These are phyloP conservation scores for Eucalyptus pumila DNA, from an alignment of 345 rosid species.

Conservation along the genomic window DNA sequence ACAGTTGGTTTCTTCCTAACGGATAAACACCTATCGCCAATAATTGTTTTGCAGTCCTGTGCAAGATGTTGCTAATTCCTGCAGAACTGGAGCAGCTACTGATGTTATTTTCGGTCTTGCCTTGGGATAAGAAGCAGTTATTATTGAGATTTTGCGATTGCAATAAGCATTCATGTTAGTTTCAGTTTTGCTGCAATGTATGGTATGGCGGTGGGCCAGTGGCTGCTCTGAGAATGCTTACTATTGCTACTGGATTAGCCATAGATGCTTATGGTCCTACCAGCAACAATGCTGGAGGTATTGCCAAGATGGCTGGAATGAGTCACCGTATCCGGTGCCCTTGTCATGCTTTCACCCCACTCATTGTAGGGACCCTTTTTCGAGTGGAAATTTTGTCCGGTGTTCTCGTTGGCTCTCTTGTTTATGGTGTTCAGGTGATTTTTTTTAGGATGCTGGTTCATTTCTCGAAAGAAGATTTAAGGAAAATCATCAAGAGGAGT, in stretches of 20 bases:
- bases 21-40: not conserved
- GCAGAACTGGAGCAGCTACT: slow-evolving; percentile 21
- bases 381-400: not conserved
- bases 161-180: not conserved
- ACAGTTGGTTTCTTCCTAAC: not conserved
- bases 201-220: not conserved
- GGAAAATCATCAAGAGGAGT: not conserved
- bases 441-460: no score
- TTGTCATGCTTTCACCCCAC: not conserved
- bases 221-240: not conserved
- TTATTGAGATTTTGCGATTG: not conserved
- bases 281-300: not conserved
- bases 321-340: not conserved
- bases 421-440: no score
- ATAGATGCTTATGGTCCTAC: not conserved
- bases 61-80: slow-evolving; percentile 27
- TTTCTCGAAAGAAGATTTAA: not conserved
- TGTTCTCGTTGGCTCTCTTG: not conserved
- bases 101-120: not conserved
- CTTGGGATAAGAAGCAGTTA: not conserved
- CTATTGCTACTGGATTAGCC: not conserved
- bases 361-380: not conserved
- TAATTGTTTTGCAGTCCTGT: slow-evolving; percentile 6
- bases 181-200: not conserved
- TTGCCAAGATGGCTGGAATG: not conserved